Evolutionary conservation across 305 asterid species (phyloP).

Genomic region (Fraxinus dipetala): DNA sequence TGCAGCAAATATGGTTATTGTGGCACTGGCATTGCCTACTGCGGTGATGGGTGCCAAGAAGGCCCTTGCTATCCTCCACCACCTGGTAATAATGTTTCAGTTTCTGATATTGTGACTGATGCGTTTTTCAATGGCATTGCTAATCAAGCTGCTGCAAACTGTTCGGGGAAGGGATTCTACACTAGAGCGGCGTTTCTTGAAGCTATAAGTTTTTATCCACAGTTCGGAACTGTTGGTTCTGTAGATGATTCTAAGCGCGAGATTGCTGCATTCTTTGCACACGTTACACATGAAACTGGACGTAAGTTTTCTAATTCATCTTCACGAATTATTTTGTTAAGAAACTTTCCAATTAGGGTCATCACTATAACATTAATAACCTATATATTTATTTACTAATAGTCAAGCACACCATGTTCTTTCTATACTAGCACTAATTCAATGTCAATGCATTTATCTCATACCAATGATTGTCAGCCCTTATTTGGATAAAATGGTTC

Average conservation of each 20-base stretch:
- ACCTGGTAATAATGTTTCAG: constrained; percentile 18
- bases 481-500: too few species aligned
- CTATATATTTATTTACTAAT: too few species aligned
- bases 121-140: constrained; percentile 37
- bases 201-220: constrained; percentile 29
- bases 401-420: too few species aligned
- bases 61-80: constrained; percentile 29
- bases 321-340: background rate
- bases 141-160: constrained; percentile 32
- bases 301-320: constrained; percentile 27
- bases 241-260: constrained; percentile 41
- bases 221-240: constrained; percentile 39
- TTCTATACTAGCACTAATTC: too few species aligned
- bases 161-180: constrained; percentile 43
- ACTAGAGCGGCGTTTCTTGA: constrained; percentile 39
- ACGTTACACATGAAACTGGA: constrained; percentile 47
- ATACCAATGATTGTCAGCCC: too few species aligned
- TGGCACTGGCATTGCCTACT: constrained; percentile 25
- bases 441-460: too few species aligned
- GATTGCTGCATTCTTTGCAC: constrained; percentile 48
- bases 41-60: constrained; percentile 30
- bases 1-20: constrained; percentile 39
- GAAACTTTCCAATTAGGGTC: too few species aligned
- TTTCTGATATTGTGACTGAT: constrained; percentile 35
- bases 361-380: too few species aligned